Conservation (phyloP, 2,329 filamentous ascomycete genomes). For the Bimuria novae-zelandiae region DNA sequence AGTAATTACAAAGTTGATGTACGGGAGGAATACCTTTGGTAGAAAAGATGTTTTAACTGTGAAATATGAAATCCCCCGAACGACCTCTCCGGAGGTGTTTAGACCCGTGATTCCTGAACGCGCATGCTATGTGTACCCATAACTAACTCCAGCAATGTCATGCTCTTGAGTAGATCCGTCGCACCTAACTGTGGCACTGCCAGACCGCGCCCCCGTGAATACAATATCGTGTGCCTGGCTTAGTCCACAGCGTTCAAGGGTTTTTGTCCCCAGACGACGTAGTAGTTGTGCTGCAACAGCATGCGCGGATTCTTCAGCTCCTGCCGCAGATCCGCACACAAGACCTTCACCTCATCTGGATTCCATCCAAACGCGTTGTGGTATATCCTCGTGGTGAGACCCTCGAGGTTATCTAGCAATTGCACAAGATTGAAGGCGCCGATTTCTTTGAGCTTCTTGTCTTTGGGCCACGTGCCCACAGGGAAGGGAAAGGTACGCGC, state of each 20-base stretch:
- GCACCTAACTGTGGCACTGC: too few species aligned
- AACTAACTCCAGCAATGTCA: too few species aligned
- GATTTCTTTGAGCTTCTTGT: conserved; percentile 33
- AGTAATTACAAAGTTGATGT: too few species aligned
- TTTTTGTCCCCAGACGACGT: conserved; percentile 29
- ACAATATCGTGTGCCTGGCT: too few species aligned
- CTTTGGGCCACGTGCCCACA: conserved; percentile 32
- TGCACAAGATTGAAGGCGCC: conserved; percentile 32
- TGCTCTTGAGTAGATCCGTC: too few species aligned
- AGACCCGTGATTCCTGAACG: too few species aligned
- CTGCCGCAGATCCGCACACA: conserved; percentile 26
- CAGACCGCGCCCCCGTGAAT: too few species aligned
- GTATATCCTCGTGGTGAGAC: conserved; percentile 23
- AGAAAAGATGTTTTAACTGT: too few species aligned
- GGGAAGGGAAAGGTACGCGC: conserved; percentile 26
- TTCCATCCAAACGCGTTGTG: conserved; percentile 23
- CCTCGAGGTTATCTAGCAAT: conserved; percentile 32
- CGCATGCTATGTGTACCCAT: background rate
- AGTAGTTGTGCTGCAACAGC: conserved; percentile 32
- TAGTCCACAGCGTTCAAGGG: conserved; percentile 19
- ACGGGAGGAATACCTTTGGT: too few species aligned
- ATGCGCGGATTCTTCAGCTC: conserved; percentile 29
- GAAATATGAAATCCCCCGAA: too few species aligned
- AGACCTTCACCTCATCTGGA: conserved; percentile 27
- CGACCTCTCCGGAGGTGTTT: too few species aligned